Percentiles rank a stretch among this genome's conserved stretches.
These are phyloP conservation scores for Tolypocladium cylindrosporum DNA, from an alignment of 2,329 filamentous ascomycete genomes.

Conservation along the genomic window DNA sequence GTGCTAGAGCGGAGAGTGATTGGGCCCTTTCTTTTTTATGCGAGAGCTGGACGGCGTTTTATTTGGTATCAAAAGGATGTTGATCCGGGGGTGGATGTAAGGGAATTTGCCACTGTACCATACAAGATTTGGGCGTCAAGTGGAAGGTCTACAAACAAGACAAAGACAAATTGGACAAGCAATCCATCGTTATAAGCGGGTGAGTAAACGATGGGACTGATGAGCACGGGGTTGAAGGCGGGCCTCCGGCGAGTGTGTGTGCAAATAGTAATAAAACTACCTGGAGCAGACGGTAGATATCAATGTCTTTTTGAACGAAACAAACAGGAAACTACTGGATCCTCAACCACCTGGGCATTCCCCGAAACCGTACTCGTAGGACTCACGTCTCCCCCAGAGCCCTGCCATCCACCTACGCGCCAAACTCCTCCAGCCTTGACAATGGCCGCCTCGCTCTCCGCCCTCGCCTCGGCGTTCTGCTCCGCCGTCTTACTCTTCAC, in stretches of 20 bases:
- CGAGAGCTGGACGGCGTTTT: conserved; percentile 20
- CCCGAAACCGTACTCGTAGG: too few relatives aligned
- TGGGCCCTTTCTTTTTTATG: conserved; percentile 2
- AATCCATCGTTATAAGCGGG: too few relatives aligned
- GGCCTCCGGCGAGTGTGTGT: too few relatives aligned
- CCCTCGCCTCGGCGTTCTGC: neutral
- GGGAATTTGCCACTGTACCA: conserved; percentile 17
- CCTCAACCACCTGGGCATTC: too few relatives aligned
- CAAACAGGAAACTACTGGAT: too few relatives aligned
- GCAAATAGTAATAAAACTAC: too few relatives aligned
- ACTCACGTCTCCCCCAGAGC: too few relatives aligned
- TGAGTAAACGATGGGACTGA: too few relatives aligned
- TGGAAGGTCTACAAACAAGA: neutral
- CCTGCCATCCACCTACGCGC: neutral
- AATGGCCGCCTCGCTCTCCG: neutral
- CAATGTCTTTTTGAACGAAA: too few relatives aligned
- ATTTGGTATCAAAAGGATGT: conserved; percentile 5
- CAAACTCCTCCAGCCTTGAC: neutral
- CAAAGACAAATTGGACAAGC: neutral
- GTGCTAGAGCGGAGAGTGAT: conserved; percentile 21
- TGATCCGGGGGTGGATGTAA: conserved; percentile 5
- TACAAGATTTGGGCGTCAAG: conserved; percentile 10
- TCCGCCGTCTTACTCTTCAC: neutral
- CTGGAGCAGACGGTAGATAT: too few relatives aligned
- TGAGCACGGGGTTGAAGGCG: too few relatives aligned